Evolutionary conservation across 2,329 filamentous ascomycete genomes (phyloP).

Genomic region (Stagonosporopsis rhizophila): DNA sequence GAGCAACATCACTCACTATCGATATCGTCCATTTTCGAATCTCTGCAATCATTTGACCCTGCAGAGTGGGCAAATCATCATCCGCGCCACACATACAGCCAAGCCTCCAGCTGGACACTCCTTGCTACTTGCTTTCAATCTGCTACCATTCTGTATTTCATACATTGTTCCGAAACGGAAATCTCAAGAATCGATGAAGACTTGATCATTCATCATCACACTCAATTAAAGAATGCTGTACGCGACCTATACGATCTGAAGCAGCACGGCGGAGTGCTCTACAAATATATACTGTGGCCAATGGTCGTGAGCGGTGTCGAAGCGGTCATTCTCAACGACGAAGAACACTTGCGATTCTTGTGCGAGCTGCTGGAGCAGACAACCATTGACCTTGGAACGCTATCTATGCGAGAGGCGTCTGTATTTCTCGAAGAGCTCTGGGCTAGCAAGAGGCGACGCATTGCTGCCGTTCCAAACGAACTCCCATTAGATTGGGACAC

Average conservation of each 20-base stretch:
- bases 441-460: background rate
- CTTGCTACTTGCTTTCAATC: constrained; percentile 6
- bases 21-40: background rate
- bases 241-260: background rate
- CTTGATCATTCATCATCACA: background rate
- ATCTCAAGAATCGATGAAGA: background rate
- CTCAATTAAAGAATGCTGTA: background rate
- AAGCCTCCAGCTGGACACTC: constrained; percentile 1
- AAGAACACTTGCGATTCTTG: background rate
- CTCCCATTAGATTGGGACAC: background rate
- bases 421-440: background rate
- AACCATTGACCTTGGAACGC: constrained; percentile 6
- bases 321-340: background rate
- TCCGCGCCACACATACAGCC: background rate
- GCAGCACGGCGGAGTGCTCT: background rate
- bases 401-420: constrained; percentile 10
- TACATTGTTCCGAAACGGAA: background rate
- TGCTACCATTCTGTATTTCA: background rate
- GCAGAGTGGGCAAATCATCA: background rate
- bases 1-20: background rate
- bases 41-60: background rate
- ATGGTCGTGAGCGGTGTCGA: constrained; percentile 5
- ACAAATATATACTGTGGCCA: constrained; percentile 10
- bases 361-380: constrained; percentile 4
- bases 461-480: background rate